phyloP scores from a whole-genome alignment of 2,329 filamentous ascomycete genomes.

The Microthyrium microscopicum region DNA sequence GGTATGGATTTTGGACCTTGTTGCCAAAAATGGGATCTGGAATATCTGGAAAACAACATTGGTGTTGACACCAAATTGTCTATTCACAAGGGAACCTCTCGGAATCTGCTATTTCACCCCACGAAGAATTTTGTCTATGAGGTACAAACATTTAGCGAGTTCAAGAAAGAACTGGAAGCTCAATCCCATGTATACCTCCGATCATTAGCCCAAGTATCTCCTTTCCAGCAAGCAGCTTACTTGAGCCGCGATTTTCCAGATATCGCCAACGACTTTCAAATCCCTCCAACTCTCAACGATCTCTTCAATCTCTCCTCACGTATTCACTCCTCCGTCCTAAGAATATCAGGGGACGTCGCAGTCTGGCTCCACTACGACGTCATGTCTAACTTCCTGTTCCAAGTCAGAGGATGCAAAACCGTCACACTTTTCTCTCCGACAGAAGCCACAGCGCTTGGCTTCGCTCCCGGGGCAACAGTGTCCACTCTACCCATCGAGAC shows the following conservation, averaged over 20 bases:
- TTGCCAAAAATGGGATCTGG: constrained; percentile 46
- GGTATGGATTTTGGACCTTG: constrained; percentile 52
- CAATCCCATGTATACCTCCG: constrained; percentile 62
- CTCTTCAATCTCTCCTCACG: constrained; percentile 23
- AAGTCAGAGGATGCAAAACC: constrained; percentile 56
- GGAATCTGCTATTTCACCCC: constrained; percentile 63
- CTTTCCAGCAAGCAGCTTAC: constrained; percentile 52
- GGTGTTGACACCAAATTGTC: constrained; percentile 38
- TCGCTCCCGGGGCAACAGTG: constrained; percentile 63
- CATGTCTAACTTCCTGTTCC: constrained; percentile 75
- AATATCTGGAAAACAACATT: constrained; percentile 43
- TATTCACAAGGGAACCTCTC: constrained; percentile 50
- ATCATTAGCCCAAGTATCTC: constrained; percentile 52
- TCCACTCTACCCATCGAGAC: constrained; percentile 59
- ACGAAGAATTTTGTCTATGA: constrained; percentile 69
- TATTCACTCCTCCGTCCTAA: constrained; percentile 62
- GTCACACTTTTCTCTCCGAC: constrained; percentile 63
- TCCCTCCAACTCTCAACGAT: constrained; percentile 43
- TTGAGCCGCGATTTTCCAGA: constrained; percentile 54
- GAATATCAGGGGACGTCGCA: constrained; percentile 62
- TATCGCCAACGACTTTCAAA: constrained; percentile 50
- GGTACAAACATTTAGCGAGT: constrained; percentile 48
- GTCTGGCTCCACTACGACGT: constrained; percentile 92
- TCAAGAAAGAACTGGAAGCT: constrained; percentile 41
- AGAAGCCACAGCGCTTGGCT: constrained; percentile 52